Base-by-base conservation (phyloP, 2,329 filamentous ascomycete genomes). In the Ascochyta koolunga region DNA sequence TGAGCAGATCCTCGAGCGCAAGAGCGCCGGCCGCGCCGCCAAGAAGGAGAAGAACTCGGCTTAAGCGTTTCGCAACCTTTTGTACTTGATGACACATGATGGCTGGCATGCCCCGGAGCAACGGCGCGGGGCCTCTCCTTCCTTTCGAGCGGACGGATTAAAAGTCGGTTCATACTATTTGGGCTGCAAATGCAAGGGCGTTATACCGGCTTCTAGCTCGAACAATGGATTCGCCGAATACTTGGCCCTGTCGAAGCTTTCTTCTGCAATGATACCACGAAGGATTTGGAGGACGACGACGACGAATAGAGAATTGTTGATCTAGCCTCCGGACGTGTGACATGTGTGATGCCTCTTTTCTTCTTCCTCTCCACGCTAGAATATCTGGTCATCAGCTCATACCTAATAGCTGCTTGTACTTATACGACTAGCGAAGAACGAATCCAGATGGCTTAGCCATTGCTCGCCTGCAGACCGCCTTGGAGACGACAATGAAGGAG, bases 341-440 rank as follows among this genome's bases (percentile, higher is more conserved):
- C 32, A 24, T 35, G 53, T 36, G 62, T 66, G 62, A 66, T 48
- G 38, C 48, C 27, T 7, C 19, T 35, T n/a, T 31, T 33, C 11
- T 25, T 39, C 15, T 15, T 6, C 25, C 13, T 43, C 54, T 38
- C 52, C 60, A 66, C 89, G 90, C 90, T 87, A 89, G 83, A 79
- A 85, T 91, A 96, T 96, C 91, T 89, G 89, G 90, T 87, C 87
- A 86, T 88, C 83, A 85, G 87, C 86, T 89, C 79, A 69, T 70
- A 61, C 59, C 29, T 68, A 61, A 88, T 91, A 89, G 88, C 86
- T 89, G 83, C 66, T 67, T 86, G 86, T 86, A 91, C 91, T 88
- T 96, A 96, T 87, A 96, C 89, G 86, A 86, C 84, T 93, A 85
- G 91, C 91, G 90, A 83, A 96, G 82, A 96, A 77, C 68, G 83